These are phyloP conservation scores for Fusarium xyrophilum DNA, from an alignment of 2,329 filamentous ascomycete species.

Conservation along the genomic window DNA sequence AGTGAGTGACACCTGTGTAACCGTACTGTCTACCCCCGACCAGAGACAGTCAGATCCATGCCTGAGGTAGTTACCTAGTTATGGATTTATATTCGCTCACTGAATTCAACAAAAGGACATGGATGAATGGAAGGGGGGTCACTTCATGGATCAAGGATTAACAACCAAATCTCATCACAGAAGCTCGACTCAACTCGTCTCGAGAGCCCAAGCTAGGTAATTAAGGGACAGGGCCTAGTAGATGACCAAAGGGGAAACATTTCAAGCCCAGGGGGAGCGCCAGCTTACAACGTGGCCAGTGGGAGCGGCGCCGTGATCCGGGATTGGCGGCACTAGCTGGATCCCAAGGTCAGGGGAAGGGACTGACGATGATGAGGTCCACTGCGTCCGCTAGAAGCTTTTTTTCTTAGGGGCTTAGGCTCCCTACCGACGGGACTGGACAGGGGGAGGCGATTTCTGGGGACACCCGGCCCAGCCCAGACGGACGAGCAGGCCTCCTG, in stretches of 20 bases:
- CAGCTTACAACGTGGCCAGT: constrained; percentile 35
- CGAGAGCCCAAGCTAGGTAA: background rate
- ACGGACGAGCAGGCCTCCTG: constrained; percentile 8
- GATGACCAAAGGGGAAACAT: constrained; percentile 16
- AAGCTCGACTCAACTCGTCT: constrained; percentile 8
- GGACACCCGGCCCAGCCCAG: background rate
- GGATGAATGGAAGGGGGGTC: background rate
- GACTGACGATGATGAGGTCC: constrained; percentile 21
- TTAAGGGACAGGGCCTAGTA: background rate
- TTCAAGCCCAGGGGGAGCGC: constrained; percentile 20
- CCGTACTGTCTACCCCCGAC: constrained; percentile 1
- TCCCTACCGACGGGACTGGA: constrained; percentile 5
- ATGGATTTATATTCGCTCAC: background rate
- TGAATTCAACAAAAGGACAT: background rate
- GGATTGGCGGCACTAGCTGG: constrained; percentile 31
- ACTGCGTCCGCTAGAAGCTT: constrained; percentile 34
- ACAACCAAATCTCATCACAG: constrained; percentile 19
- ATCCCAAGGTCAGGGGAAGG: constrained; percentile 9
- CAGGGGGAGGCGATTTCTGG: constrained; percentile 24
- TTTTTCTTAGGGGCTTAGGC: constrained; percentile 28
- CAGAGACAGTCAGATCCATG: constrained; percentile 10
- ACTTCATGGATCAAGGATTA: constrained; percentile 28
- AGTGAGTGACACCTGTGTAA: constrained; percentile 7
- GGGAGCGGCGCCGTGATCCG: constrained; percentile 36
- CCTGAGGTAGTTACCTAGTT: background rate